Percentiles rank a stretch among this genome's conserved stretches.
These are phyloP conservation scores for Astraeus odoratus DNA, from an alignment of 768 basidiomycete species.

Conservation along the genomic window DNA sequence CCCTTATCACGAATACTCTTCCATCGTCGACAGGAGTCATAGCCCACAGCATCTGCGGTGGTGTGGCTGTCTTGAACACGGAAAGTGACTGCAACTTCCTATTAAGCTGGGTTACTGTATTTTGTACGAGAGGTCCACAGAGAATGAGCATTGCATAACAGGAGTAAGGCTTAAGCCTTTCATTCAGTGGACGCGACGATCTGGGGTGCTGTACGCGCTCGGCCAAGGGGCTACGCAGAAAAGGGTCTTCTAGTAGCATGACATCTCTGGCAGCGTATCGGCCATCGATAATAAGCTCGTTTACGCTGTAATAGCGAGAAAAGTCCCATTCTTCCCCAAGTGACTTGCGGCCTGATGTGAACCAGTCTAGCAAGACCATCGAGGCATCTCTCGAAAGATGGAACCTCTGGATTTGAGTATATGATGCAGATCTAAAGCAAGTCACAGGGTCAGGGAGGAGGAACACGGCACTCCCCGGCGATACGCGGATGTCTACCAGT, in stretches of 20 bases:
- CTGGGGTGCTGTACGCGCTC: constrained; percentile 14
- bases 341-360: constrained; percentile 80
- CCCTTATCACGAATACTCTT: constrained; percentile 55
- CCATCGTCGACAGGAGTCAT: constrained; percentile 50
- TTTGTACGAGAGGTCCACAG: constrained; percentile 55
- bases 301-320: constrained; percentile 74
- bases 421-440: constrained; percentile 79
- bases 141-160: constrained; percentile 88
- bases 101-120: constrained; percentile 42
- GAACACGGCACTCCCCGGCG: constrained; percentile 51
- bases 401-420: constrained; percentile 81
- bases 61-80: constrained; percentile 51
- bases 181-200: constrained; percentile 42
- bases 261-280: constrained; percentile 69
- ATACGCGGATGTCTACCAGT: constrained; percentile 51
- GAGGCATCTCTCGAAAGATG: constrained; percentile 53
- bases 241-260: constrained; percentile 58
- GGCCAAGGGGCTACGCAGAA: constrained; percentile 9
- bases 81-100: constrained; percentile 45
- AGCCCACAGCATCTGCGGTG: constrained; percentile 76
- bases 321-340: constrained; percentile 89
- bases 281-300: constrained; percentile 70
- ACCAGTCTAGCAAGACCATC: constrained; percentile 80
- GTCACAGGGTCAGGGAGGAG: constrained; percentile 91
- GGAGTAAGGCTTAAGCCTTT: constrained; percentile 71